These are phyloP conservation scores for Thamnidium elegans DNA, from an alignment of 192 early-diverging fungal species.

Conservation along the genomic window DNA sequence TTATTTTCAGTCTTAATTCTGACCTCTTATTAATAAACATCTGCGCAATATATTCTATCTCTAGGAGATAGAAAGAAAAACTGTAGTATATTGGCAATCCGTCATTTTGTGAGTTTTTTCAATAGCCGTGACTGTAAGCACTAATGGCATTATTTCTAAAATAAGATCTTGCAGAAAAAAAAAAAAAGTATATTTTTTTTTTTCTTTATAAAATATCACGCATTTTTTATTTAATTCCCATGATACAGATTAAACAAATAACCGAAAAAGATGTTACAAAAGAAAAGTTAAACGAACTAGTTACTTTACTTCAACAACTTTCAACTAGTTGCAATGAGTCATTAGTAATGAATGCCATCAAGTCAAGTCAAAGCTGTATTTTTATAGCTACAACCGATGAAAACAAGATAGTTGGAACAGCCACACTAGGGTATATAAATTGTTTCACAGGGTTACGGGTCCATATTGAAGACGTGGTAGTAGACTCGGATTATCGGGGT, in stretches of 20 bases:
- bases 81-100: too few species aligned
- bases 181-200: too few species aligned
- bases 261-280: background rate
- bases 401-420: slow-evolving; percentile 34
- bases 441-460: slow-evolving; percentile 43
- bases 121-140: too few species aligned
- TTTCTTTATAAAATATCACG: too few species aligned
- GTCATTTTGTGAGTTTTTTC: too few species aligned
- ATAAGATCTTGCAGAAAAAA: too few species aligned
- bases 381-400: background rate
- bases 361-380: slow-evolving; percentile 2
- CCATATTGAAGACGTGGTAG: slow-evolving; percentile 52
- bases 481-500: slow-evolving; percentile 30
- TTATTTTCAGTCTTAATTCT: too few species aligned
- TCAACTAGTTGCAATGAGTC: background rate
- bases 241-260: background rate
- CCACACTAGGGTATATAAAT: slow-evolving; percentile 33
- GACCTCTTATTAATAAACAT: too few species aligned
- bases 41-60: too few species aligned
- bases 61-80: too few species aligned
- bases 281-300: background rate
- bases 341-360: background rate
- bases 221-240: background rate
- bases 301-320: slow-evolving; percentile 1
- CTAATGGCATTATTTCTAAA: too few species aligned